These are phyloP conservation scores for Chimonanthus salicifolius DNA, from an alignment of 164 flowering plant species.

Conservation along the genomic window DNA sequence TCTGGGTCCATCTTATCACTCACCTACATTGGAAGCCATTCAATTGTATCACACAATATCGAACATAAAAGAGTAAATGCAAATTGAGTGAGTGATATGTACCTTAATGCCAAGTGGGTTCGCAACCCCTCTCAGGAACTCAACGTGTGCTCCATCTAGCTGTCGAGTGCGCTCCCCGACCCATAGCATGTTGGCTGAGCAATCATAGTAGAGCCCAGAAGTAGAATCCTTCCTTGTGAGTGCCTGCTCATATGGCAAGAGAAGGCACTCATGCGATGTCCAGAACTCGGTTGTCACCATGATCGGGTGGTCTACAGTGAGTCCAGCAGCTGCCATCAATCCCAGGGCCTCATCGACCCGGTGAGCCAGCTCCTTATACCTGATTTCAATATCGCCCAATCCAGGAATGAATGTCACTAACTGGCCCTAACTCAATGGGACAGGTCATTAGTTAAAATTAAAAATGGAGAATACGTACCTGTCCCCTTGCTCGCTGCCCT, in stretches of 20 bases:
- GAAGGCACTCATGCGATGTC: slow-evolving; percentile 94
- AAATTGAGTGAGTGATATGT: not conserved
- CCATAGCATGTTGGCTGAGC: slow-evolving; percentile 96
- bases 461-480: slow-evolving; percentile 31
- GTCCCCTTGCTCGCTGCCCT: slow-evolving; percentile 90
- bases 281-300: slow-evolving; percentile 91
- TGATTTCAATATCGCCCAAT: slow-evolving; percentile 11
- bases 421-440: not conserved
- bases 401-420: not conserved
- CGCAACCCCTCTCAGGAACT: slow-evolving; percentile 79
- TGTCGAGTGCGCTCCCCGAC: slow-evolving; percentile 92
- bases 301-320: slow-evolving; percentile 76
- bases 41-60: not conserved
- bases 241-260: slow-evolving; percentile 83
- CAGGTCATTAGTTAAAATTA: not conserved
- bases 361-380: slow-evolving; percentile 86
- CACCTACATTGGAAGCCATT: slow-evolving; percentile 38
- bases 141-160: slow-evolving; percentile 93
- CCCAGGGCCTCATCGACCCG: slow-evolving; percentile 93
- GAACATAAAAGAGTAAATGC: not conserved
- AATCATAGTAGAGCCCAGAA: slow-evolving; percentile 81
- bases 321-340: slow-evolving; percentile 90
- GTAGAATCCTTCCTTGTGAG: slow-evolving; percentile 87
- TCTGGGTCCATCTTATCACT: slow-evolving; percentile 92
- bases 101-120: slow-evolving; percentile 95